phyloP scores from a whole-genome alignment of 768 basidiomycete genomes.

The Leccinum subgranulosum region DNA sequence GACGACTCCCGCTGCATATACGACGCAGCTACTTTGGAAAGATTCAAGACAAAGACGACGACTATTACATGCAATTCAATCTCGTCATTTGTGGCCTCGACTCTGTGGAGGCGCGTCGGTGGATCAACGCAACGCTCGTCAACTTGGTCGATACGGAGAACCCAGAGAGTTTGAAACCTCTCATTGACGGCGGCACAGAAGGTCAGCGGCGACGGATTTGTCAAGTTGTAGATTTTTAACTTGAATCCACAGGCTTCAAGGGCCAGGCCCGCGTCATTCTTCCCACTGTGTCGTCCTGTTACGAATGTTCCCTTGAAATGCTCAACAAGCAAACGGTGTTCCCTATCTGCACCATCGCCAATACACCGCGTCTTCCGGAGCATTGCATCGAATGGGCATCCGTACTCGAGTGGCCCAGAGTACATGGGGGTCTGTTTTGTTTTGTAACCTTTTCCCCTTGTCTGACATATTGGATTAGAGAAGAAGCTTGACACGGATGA shows the following conservation, averaged over 20 bases:
- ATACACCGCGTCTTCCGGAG: conserved; percentile 95
- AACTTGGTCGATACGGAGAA: conserved; percentile 92
- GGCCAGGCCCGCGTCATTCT: conserved; percentile 97
- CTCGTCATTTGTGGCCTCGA: conserved; percentile 96
- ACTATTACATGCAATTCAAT: conserved; percentile 96
- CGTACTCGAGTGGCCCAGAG: conserved; percentile 96
- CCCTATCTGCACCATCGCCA: conserved; percentile 98
- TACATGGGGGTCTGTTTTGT: conserved; percentile 67
- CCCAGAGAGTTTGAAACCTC: conserved; percentile 90
- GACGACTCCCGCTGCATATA: conserved; percentile 7
- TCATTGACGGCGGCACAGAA: conserved; percentile 99
- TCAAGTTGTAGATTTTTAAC: background rate
- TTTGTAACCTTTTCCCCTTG: background rate
- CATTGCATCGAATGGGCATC: conserved; percentile 99
- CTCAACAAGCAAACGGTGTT: conserved; percentile 95
- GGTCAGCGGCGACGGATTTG: conserved; percentile 43
- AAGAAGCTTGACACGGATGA: conserved; percentile 98
- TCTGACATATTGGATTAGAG: conserved; percentile 38
- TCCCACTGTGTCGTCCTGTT: conserved; percentile 93
- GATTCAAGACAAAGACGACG: conserved; percentile 96
- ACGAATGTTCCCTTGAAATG: conserved; percentile 98
- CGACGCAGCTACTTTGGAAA: conserved; percentile 83
- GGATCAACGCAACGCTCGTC: conserved; percentile 98
- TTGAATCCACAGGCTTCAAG: conserved; percentile 74
- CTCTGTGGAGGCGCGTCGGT: conserved; percentile 93